These are phyloP conservation scores for Lasiodiplodia theobromae DNA, from an alignment of 2,329 filamentous ascomycete genomes.

Conservation along the genomic window DNA sequence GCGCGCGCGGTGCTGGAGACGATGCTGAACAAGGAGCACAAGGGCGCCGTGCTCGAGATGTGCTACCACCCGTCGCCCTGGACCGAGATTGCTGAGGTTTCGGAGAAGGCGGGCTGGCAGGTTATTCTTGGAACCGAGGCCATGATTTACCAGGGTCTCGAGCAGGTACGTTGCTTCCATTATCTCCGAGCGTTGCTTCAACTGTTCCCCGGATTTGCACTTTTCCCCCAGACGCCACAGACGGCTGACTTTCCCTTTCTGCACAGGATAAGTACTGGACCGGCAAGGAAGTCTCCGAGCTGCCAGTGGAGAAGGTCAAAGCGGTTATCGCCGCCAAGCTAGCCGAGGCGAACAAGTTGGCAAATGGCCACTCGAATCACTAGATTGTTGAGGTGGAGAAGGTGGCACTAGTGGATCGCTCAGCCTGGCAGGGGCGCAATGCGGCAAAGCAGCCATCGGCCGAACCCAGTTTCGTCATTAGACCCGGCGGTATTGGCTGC, in stretches of 20 bases:
- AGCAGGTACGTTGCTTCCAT: conserved; percentile 58
- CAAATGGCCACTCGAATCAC: conserved; percentile 18
- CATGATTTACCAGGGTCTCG: conserved; percentile 78
- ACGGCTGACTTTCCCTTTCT: conserved; percentile 12
- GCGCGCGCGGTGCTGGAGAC: conserved; percentile 64
- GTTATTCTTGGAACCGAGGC: conserved; percentile 79
- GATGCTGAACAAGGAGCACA: conserved; percentile 58
- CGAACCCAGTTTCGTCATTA: conserved; percentile 12
- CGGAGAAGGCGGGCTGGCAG: conserved; percentile 70
- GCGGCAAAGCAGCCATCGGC: conserved; percentile 10
- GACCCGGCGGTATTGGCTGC: conserved; percentile 6
- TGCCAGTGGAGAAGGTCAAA: conserved; percentile 68
- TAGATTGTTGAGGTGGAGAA: conserved; percentile 1
- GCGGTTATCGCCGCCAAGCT: conserved; percentile 52
- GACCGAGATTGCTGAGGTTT: conserved; percentile 70
- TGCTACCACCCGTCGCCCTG: conserved; percentile 78
- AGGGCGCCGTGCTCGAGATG: conserved; percentile 80
- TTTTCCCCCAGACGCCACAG: conserved; percentile 27
- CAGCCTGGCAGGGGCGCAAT: conserved; percentile 4
- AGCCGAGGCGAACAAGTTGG: conserved; percentile 20
- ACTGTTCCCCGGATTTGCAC: conserved; percentile 24
- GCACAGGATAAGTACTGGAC: conserved; percentile 64
- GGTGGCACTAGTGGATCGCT: not conserved
- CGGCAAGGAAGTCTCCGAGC: conserved; percentile 62
- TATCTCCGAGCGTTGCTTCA: not conserved